A percentile compares a stretch with the other conserved stretches of the same genome.
These are phyloP conservation scores for Mycotypha africana DNA, from an alignment of 371 early-diverging fungal genomes.

Conservation along the genomic window DNA sequence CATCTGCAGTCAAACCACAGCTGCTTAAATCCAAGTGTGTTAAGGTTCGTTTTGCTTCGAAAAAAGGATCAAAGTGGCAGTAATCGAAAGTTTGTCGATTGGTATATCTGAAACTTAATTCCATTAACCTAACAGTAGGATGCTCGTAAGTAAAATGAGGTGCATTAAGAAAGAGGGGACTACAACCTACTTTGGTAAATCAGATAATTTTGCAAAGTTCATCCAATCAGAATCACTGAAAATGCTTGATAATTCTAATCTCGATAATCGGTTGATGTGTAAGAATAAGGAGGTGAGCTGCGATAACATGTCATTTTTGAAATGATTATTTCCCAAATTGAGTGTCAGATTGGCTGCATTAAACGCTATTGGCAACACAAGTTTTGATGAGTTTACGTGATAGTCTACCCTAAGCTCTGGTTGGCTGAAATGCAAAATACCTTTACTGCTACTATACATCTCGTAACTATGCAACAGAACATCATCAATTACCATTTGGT, in stretches of 20 bases:
- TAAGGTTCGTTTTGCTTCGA: not conserved
- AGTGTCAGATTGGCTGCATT: not conserved
- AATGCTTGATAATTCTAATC: constrained; percentile 9
- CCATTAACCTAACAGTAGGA: constrained; percentile 7
- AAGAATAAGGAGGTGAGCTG: constrained; percentile 9
- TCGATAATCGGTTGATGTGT: not conserved
- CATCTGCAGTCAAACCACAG: constrained; percentile 1
- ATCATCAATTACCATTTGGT: too few relatives aligned
- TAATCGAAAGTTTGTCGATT: not conserved
- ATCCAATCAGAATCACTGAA: constrained; percentile 13
- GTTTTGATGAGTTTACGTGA: too few relatives aligned
- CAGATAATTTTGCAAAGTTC: constrained; percentile 9
- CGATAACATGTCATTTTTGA: constrained; percentile 12
- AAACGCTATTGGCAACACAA: too few relatives aligned
- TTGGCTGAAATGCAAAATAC: too few relatives aligned
- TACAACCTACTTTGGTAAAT: constrained; percentile 9
- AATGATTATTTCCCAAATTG: constrained; percentile 16
- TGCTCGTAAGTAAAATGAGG: too few relatives aligned
- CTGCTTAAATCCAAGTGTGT: constrained; percentile 11
- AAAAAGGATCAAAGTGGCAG: not conserved
- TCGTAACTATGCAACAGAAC: too few relatives aligned
- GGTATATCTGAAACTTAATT: constrained; percentile 1
- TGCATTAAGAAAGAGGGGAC: too few relatives aligned
- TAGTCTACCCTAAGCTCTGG: too few relatives aligned
- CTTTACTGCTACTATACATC: too few relatives aligned